A percentile compares a stretch with the other conserved stretches of the same genome.
These are phyloP conservation scores for Talaromyces sp. DNA, from an alignment of 2,329 filamentous ascomycete genomes.

Conservation along the genomic window DNA sequence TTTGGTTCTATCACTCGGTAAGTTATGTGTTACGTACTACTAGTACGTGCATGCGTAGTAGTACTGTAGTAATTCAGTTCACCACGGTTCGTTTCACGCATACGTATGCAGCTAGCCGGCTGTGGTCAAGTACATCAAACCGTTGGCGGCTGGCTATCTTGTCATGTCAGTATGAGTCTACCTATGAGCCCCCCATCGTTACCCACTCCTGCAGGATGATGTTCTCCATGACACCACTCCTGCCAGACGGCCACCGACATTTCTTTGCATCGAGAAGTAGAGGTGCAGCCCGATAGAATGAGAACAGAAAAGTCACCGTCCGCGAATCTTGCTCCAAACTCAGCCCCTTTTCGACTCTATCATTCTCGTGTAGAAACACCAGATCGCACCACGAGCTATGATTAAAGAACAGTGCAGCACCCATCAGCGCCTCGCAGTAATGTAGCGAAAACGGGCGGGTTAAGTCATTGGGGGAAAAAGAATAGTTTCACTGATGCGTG, in stretches of 20 bases:
- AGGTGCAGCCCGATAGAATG: not conserved
- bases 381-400: constrained; percentile 1
- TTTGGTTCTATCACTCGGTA: no score
- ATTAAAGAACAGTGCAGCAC: not conserved
- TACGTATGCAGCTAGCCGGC: not conserved
- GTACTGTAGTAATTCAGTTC: no score
- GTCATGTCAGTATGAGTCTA: no score
- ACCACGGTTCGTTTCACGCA: not conserved
- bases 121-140: not conserved
- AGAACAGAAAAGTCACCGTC: not conserved
- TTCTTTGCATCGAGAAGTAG: not conserved
- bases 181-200: no score
- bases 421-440: constrained; percentile 8
- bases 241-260: constrained; percentile 4
- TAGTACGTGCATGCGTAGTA: no score
- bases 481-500: constrained; percentile 2
- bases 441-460: not conserved
- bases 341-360: not conserved
- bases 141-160: not conserved
- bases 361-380: not conserved
- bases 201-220: not conserved
- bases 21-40: no score
- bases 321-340: constrained; percentile 4
- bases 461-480: not conserved
- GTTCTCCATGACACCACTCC: constrained; percentile 3